Percentiles rank a stretch among this genome's conserved stretches.
These are phyloP conservation scores for Nidula niveotomentosa DNA, from an alignment of 1,284 basidiomycete genomes.

Conservation along the genomic window DNA sequence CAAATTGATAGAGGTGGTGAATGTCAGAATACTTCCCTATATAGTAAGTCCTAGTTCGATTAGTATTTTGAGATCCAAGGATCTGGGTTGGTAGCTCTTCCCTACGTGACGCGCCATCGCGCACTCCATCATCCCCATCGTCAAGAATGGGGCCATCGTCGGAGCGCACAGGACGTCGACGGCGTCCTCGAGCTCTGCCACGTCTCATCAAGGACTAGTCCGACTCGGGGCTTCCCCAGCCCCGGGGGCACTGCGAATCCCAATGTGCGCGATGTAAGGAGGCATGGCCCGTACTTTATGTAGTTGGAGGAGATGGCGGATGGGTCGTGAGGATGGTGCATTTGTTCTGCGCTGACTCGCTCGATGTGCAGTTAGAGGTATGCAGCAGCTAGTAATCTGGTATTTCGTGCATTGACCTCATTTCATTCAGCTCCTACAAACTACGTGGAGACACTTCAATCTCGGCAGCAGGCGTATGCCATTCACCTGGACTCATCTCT, in stretches of 20 bases:
- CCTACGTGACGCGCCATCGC: conserved; percentile 87
- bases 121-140: conserved; percentile 87
- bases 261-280: conserved; percentile 48
- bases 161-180: conserved; percentile 87
- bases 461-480: conserved; percentile 92
- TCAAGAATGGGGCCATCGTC: conserved; percentile 94
- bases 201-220: conserved; percentile 90
- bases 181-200: conserved; percentile 90
- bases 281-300: conserved; percentile 53
- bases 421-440: conserved; percentile 73
- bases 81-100: conserved; percentile 89
- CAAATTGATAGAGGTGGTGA: too few relatives aligned
- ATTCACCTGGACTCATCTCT: conserved; percentile 88
- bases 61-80: too few relatives aligned
- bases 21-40: too few relatives aligned
- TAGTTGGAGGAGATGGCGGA: conserved; percentile 91
- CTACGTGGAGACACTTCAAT: conserved; percentile 83
- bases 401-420: conserved; percentile 1
- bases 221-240: conserved; percentile 47
- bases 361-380: conserved; percentile 88
- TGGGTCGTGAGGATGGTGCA: conserved; percentile 98
- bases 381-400: conserved; percentile 14
- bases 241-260: conserved; percentile 30
- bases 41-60: too few relatives aligned
- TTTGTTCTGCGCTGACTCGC: conserved; percentile 82